Percentiles rank a stretch among this genome's conserved stretches.
Evolutionary conservation across 768 basidiomycete species (phyloP).

Genomic region (Pleurotus sapidus): DNA sequence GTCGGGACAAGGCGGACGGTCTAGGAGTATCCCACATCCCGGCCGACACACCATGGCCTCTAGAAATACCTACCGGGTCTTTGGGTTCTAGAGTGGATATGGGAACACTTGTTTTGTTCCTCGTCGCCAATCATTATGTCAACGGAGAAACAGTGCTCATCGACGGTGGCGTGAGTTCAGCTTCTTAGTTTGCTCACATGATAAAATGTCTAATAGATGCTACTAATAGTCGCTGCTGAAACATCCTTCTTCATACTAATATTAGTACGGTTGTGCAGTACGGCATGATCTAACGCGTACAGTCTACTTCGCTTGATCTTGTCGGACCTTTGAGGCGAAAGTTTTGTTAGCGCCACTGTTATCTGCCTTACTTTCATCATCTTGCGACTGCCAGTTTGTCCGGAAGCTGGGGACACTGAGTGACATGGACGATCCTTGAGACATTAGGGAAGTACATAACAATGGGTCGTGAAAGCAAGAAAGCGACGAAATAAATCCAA

Average conservation of each 20-base stretch:
- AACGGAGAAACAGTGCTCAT: constrained; percentile 47
- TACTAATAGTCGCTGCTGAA: background rate
- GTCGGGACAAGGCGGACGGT: constrained; percentile 20
- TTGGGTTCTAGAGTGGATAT: constrained; percentile 38
- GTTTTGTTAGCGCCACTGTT: too few species aligned
- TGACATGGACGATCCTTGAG: too few species aligned
- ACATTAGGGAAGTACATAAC: too few species aligned
- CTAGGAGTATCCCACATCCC: constrained; percentile 21
- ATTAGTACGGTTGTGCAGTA: background rate
- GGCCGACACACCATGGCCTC: constrained; percentile 15
- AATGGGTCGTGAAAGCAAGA: too few species aligned
- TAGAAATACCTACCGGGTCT: constrained; percentile 30
- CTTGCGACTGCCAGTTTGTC: too few species aligned
- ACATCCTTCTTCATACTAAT: constrained; percentile 2
- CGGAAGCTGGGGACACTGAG: too few species aligned
- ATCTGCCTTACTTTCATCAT: too few species aligned
- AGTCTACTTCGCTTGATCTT: too few species aligned
- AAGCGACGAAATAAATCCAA: too few species aligned
- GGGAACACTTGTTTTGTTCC: constrained; percentile 38
- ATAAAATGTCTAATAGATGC: too few species aligned
- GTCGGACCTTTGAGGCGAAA: too few species aligned
- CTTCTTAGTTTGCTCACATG: constrained; percentile 3
- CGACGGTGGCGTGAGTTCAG: constrained; percentile 44
- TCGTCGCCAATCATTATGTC: constrained; percentile 46
- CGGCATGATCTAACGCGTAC: too few species aligned